phyloP scores from a whole-genome alignment of 768 basidiomycete species.

The Kwoniella newhampshirensis region DNA sequence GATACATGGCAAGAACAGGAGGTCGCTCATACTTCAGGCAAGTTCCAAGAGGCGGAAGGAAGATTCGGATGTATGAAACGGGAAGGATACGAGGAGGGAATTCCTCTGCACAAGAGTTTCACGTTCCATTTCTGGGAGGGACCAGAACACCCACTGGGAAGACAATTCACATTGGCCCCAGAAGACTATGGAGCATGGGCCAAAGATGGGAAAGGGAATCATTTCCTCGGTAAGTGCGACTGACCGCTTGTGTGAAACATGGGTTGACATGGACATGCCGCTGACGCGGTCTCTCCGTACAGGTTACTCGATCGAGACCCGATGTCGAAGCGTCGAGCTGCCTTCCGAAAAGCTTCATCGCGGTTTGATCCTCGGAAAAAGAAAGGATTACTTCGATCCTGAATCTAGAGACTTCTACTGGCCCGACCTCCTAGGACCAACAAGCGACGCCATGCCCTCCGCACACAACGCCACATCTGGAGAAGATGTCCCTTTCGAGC shows the following conservation, averaged over 20 bases:
- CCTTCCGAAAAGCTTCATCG: slow-evolving; percentile 8
- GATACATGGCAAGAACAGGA: slow-evolving; percentile 14
- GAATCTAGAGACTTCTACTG: slow-evolving; percentile 6
- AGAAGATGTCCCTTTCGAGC: slow-evolving; percentile 16
- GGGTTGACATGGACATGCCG: not conserved
- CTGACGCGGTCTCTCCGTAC: not conserved
- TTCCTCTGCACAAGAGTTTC: slow-evolving; percentile 35
- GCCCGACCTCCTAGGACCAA: slow-evolving; percentile 9
- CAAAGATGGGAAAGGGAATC: slow-evolving; percentile 13
- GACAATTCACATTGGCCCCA: slow-evolving; percentile 29
- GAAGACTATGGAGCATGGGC: slow-evolving; percentile 25
- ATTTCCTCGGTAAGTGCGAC: slow-evolving; percentile 19
- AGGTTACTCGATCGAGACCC: slow-evolving; percentile 32
- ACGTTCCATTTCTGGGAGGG: slow-evolving; percentile 38
- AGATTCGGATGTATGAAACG: slow-evolving; percentile 30
- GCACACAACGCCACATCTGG: not conserved
- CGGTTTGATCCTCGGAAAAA: slow-evolving; percentile 25
- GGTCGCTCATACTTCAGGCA: slow-evolving; percentile 11
- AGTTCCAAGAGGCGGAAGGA: slow-evolving; percentile 12
- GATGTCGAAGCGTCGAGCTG: slow-evolving; percentile 10
- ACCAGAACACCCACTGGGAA: slow-evolving; percentile 23
- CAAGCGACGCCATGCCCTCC: slow-evolving; percentile 1
- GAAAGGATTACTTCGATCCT: slow-evolving; percentile 10
- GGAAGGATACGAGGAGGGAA: slow-evolving; percentile 28
- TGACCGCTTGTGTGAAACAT: not conserved